Base-by-base conservation (phyloP, 495 filamentous ascomycete genomes). In the Lasiosphaeria ovina region DNA sequence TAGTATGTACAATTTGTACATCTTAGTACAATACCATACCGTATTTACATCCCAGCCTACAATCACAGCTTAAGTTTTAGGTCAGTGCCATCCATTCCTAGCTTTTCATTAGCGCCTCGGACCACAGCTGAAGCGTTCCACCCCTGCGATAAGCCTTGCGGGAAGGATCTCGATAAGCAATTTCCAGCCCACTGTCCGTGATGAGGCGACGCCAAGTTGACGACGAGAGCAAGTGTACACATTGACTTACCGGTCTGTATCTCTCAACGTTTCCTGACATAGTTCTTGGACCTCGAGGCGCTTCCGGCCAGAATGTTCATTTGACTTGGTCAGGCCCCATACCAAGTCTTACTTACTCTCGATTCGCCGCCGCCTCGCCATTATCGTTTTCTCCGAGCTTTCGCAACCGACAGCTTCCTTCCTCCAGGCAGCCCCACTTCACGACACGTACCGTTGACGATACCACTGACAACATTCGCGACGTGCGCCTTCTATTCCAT, bases 81-180 rank as follows among this genome's bases (percentile, higher is more conserved):
- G 24, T 24, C 24, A 24, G 24, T 24, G 24, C 24, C 24, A 24
- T 24, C 24, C 24, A 24, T 24, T 24, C 24, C 24, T 24, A 24
- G 24, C 5, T 17, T 36, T 38, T 5, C 48, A 5, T 60, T 65
- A 64, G 68, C 63, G 62, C 62, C 54, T 36, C 16, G 58, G 24
- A 24, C 24, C 24, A 24, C 24, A 67, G 68, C 65, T 67, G 62
- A 63, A 38, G 56, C 38, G 61, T 38, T 57, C 59, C 45, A 58
- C 34, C 17, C 45, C 59, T 67, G 64, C 62, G 69, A 72, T 72
- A 72, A 70, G 68, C 61, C 63, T 59, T 50, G 61, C 49, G 48
- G 55, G 17, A 57, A 51, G 49, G 56, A 38, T 54, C 4, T 54
- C 67, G 69, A 72, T 70, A 72, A 72, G 67, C 69, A 69, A 68